Conservation (phyloP, 2,329 filamentous ascomycete species). For the Conoideocrella luteorostrata region DNA sequence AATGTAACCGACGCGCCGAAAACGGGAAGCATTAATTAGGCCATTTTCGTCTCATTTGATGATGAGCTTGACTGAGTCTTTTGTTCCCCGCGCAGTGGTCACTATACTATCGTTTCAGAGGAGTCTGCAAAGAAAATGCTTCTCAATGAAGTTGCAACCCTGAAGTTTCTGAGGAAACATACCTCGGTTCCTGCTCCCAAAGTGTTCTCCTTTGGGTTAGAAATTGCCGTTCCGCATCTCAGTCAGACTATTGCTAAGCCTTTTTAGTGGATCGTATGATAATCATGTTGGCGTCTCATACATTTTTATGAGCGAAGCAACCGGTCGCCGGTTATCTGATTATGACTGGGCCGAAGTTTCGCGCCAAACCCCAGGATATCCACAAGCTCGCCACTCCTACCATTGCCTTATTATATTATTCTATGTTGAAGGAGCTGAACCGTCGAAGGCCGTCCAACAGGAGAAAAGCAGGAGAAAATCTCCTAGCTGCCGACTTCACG, state of each 20-base stretch:
- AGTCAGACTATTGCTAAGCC: background rate
- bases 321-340: slow-evolving; percentile 12
- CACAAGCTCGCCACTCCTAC: slow-evolving; percentile 10
- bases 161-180: slow-evolving; percentile 12
- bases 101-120: slow-evolving; percentile 4
- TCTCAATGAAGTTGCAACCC: slow-evolving; percentile 16
- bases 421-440: no score
- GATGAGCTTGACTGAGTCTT: slow-evolving; percentile 17
- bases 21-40: slow-evolving; percentile 16
- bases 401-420: no score
- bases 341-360: slow-evolving; percentile 15
- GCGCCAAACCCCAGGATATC: slow-evolving; percentile 11
- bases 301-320: slow-evolving; percentile 17
- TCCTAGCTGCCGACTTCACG: no score
- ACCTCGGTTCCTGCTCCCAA: slow-evolving; percentile 14
- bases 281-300: slow-evolving; percentile 18
- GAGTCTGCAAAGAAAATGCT: slow-evolving; percentile 14
- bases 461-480: no score
- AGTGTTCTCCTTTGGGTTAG: slow-evolving; percentile 18
- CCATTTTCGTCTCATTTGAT: slow-evolving; percentile 16
- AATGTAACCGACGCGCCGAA: slow-evolving; percentile 11
- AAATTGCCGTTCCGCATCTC: background rate
- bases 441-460: no score
- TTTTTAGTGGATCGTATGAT: slow-evolving; percentile 9
- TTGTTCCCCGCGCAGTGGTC: slow-evolving; percentile 11